These are phyloP conservation scores for Haplosporangium sp. DNA, from an alignment of 371 early-diverging fungal genomes.

Conservation along the genomic window DNA sequence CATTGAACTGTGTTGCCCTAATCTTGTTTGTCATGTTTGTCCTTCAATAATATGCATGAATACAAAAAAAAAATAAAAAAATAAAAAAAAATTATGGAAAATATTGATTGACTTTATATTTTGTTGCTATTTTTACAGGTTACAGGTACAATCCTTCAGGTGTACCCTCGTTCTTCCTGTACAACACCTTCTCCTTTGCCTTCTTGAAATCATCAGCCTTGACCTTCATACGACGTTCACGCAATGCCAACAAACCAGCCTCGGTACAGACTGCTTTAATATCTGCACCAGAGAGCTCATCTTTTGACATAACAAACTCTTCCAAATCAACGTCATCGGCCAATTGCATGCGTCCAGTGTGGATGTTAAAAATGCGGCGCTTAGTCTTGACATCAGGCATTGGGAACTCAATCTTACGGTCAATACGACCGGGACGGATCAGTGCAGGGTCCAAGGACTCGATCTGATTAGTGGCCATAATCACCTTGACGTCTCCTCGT, in stretches of 20 bases:
- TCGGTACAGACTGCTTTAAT: conserved; percentile 99
- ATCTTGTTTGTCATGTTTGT: conserved; percentile 11
- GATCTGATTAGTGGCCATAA: conserved; percentile 99
- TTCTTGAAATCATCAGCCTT: conserved; percentile 98
- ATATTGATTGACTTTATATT: neutral
- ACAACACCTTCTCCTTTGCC: conserved; percentile 99
- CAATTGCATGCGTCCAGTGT: conserved; percentile 98
- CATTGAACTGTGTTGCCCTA: conserved; percentile 27
- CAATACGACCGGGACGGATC: conserved; percentile 99
- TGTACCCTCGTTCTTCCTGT: conserved; percentile 98
- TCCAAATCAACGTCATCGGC: conserved; percentile 98
- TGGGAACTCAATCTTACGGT: conserved; percentile 99
- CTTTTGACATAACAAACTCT: conserved; percentile 98
- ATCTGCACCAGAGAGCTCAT: conserved; percentile 99
- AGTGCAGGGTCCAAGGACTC: conserved; percentile 99
- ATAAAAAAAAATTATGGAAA: neutral
- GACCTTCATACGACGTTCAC: conserved; percentile 99
- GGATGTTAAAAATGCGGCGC: conserved; percentile 99
- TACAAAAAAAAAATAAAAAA: neutral
- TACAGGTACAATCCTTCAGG: conserved; percentile 97
- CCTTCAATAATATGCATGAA: neutral
- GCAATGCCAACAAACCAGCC: conserved; percentile 98
- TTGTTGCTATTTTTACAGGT: conserved; percentile 5
- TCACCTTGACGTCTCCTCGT: conserved; percentile 99
- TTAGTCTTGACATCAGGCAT: conserved; percentile 99